Conservation (phyloP, 345 rosid genomes). For the Gossypium longicalyx region DNA sequence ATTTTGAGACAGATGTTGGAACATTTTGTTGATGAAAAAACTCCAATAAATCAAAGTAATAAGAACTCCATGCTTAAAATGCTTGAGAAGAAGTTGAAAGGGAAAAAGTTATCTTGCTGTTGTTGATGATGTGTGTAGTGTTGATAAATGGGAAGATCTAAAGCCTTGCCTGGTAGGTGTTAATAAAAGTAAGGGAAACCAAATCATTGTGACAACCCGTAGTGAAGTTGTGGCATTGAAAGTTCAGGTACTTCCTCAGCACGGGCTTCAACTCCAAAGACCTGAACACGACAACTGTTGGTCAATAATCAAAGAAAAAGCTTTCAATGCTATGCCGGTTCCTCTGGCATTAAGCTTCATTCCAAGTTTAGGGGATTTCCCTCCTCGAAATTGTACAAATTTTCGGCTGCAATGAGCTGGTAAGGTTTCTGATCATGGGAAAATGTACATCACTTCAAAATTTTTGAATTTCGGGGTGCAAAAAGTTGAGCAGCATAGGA, state of each 20-base stretch:
- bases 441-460: background rate
- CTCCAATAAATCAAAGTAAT: no score
- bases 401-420: background rate
- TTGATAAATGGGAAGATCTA: background rate
- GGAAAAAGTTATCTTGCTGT: slow-evolving; percentile 7
- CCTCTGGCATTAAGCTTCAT: background rate
- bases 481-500: background rate
- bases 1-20: background rate
- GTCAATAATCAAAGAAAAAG: slow-evolving; percentile 4
- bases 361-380: background rate
- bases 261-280: background rate
- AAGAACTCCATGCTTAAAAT: background rate
- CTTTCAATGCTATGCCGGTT: background rate
- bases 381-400: background rate
- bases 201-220: background rate
- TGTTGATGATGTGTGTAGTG: slow-evolving; percentile 25
- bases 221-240: background rate
- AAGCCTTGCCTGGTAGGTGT: background rate
- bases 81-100: background rate
- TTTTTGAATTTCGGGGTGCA: background rate
- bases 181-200: background rate
- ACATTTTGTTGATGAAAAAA: no score
- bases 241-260: background rate
- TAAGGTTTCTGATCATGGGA: background rate
- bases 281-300: slow-evolving; percentile 8